Evolutionary conservation across 306 rosid genomes (phyloP), one percentile per base, ranked within the genome.

Genomic region (Nissolia schottii): DNA sequence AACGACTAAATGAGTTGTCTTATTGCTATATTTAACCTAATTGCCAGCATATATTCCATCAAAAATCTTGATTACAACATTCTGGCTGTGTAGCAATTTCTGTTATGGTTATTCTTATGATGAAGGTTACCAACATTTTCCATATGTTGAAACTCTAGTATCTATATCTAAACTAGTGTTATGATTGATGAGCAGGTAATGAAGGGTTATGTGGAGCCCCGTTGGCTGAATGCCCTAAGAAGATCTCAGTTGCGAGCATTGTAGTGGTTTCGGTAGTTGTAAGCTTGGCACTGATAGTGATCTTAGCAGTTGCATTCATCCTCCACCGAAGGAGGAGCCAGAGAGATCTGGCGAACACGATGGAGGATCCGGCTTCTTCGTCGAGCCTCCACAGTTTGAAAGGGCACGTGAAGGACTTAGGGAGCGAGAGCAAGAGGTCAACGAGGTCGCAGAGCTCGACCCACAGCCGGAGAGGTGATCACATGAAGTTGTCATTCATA

Each of bases 131-230:
- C n/a, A n/a, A n/a, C n/a, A n/a, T n/a, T 22, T 38, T 63, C 1
- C 38, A 13, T 53, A 43, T 28, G 8, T 29, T 75, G 66, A 75
- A 29, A 18, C 18, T 31, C 1, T 37, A 40, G 66, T 8, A 54
- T 51, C 25, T 46, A 40, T 43, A 27, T 53, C 57, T 68, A n/a
- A 48, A 77, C 67, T n/a, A 57, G 29, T 49, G 1, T 20, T 45
- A 20, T 45, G 51, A 16, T 16, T 41, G 38, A 64, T 62, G 82
- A 19, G 76, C 87, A 94, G 98, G 89, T 43, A 85, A 91, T 55
- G 59, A 82, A 24, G 85, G 58, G 37, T 81, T 95, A 37, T 95
- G 99, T 80, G 99, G 99, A 75, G 12, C 15, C 7, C 96, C 97
- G 15, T 57, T 94, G 60, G 66, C 15, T 2, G n/a, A 48, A 14